Percentiles rank a stretch among this genome's conserved stretches.
Evolutionary conservation across 192 early-diverging fungal genomes (phyloP).

Genomic region (Backusella macrospora): DNA sequence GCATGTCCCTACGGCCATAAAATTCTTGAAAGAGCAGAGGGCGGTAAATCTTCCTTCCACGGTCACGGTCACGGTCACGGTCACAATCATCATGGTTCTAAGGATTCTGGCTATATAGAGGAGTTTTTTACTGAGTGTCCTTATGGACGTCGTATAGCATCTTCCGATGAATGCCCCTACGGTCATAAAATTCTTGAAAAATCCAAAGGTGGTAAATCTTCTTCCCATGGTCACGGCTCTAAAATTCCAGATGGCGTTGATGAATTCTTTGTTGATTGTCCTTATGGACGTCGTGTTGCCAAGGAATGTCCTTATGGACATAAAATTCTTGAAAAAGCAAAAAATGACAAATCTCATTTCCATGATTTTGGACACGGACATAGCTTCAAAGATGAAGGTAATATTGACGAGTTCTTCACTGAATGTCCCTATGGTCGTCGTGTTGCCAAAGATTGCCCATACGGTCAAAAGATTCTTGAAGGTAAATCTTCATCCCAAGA

Average conservation of each 20-base stretch:
- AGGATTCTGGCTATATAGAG: neutral
- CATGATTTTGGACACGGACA: neutral
- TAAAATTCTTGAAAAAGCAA: neutral
- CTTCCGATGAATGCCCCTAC: constrained; percentile 1
- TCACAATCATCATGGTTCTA: neutral
- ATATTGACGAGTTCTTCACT: neutral
- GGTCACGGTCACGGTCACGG: no score
- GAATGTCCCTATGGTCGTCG: constrained; percentile 19
- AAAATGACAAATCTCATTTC: neutral
- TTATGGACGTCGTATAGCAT: neutral
- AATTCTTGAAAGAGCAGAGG: neutral
- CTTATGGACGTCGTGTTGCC: neutral
- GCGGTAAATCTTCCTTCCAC: neutral
- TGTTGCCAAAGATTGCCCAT: neutral
- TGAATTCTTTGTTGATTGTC: neutral
- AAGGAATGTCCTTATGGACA: constrained; percentile 12
- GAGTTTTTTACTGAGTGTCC: constrained; percentile 12
- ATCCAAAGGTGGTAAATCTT: neutral
- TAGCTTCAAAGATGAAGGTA: neutral
- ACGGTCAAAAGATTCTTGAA: neutral
- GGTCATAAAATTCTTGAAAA: neutral
- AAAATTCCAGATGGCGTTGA: neutral
- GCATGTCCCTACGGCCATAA: neutral
- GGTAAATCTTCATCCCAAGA: neutral
- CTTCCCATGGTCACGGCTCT: neutral